These are phyloP conservation scores for Aspergillus sp. DNA, from an alignment of 2,329 filamentous ascomycete genomes.

Conservation along the genomic window DNA sequence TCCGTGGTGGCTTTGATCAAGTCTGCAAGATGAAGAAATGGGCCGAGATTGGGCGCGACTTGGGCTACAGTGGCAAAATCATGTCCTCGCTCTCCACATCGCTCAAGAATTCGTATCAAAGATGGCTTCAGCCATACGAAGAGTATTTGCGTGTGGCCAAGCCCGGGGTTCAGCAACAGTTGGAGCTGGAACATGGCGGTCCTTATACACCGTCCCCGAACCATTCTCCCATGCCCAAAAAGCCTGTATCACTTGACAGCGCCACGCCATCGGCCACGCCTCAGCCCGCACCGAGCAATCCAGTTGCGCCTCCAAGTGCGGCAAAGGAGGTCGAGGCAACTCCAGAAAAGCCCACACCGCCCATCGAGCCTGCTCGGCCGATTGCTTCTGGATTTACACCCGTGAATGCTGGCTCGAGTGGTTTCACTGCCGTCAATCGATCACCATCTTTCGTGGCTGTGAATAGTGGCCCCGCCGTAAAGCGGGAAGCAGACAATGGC, in stretches of 20 bases:
- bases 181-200: slow-evolving; percentile 90
- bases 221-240: slow-evolving; percentile 69
- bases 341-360: slow-evolving; percentile 37
- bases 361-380: slow-evolving; percentile 43
- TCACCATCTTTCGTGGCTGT: slow-evolving; percentile 47
- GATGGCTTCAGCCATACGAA: slow-evolving; percentile 96
- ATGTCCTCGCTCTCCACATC: slow-evolving; percentile 99
- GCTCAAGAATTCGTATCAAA: slow-evolving; percentile 95
- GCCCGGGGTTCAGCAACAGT: slow-evolving; percentile 92
- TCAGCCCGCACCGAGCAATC: slow-evolving; percentile 68
- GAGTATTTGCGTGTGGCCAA: slow-evolving; percentile 90
- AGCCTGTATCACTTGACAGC: slow-evolving; percentile 38
- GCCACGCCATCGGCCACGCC: slow-evolving; percentile 52
- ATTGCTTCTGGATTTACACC: slow-evolving; percentile 65
- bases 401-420: slow-evolving; percentile 61
- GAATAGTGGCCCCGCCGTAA: slow-evolving; percentile 44
- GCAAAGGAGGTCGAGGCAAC: slow-evolving; percentile 46
- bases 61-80: slow-evolving; percentile 98
- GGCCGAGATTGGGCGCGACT: slow-evolving; percentile 94
- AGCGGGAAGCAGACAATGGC: slow-evolving; percentile 57
- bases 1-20: slow-evolving; percentile 89
- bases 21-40: slow-evolving; percentile 98
- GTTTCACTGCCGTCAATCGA: slow-evolving; percentile 63
- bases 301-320: slow-evolving; percentile 59
- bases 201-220: slow-evolving; percentile 79